Conservation (phyloP, 179 eudicot species). For the Sideroxylon spinosum region DNA sequence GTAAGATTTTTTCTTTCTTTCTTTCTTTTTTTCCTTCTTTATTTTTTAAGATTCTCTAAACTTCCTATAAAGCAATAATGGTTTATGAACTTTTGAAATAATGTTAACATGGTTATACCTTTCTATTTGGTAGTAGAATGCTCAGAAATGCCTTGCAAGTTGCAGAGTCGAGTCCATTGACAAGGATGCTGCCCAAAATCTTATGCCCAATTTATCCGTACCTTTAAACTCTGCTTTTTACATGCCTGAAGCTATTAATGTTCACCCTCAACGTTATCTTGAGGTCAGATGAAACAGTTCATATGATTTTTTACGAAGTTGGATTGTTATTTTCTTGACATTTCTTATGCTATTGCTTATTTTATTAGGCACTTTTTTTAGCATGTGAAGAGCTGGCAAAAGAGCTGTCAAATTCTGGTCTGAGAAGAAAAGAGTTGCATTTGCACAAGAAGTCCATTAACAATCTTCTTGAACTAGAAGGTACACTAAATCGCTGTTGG, state of each 20-base stretch:
- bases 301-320: constrained; percentile 1
- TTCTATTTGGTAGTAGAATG: constrained; percentile 58
- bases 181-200: constrained; percentile 49
- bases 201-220: constrained; percentile 57
- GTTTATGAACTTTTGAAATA: neutral
- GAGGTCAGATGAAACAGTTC: constrained; percentile 41
- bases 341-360: constrained; percentile 12
- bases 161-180: constrained; percentile 67
- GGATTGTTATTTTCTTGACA: constrained; percentile 11
- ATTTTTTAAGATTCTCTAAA: constrained; percentile 26
- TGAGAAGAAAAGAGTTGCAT: constrained; percentile 34
- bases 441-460: constrained; percentile 48
- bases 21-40: too few relatives aligned
- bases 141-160: constrained; percentile 55
- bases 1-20: constrained; percentile 33
- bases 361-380: constrained; percentile 57
- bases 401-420: constrained; percentile 36
- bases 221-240: constrained; percentile 76
- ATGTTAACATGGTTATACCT: constrained; percentile 10
- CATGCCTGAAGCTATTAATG: constrained; percentile 87
- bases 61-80: neutral
- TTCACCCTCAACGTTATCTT: constrained; percentile 73
- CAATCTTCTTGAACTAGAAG: constrained; percentile 58
- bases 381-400: constrained; percentile 60
- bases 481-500: constrained; percentile 29